A percentile compares a stretch with the other conserved stretches of the same genome.
Evolutionary conservation across 768 basidiomycete species (phyloP).

Genomic region (Leucosporidium creatinivorum): DNA sequence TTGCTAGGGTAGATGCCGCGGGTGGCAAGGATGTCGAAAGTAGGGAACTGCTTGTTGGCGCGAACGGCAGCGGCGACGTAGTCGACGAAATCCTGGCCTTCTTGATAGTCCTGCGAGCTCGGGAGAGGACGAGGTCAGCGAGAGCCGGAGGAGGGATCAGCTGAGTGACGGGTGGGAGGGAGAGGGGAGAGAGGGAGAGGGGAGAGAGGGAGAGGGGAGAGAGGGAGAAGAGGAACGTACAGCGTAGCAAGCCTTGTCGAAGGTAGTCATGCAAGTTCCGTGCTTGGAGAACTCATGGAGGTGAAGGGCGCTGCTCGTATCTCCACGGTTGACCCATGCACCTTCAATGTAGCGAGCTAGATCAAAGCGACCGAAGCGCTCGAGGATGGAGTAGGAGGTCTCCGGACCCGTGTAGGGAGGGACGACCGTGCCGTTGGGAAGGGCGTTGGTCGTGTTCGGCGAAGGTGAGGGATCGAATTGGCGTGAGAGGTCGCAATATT

Average conservation of each 20-base stretch:
- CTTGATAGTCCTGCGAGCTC: constrained; percentile 20
- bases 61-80: constrained; percentile 37
- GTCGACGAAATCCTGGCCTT: constrained; percentile 36
- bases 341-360: background rate
- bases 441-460: background rate
- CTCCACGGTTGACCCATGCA: background rate
- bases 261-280: constrained; percentile 39
- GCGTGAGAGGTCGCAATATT: background rate
- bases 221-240: no score
- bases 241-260: constrained; percentile 37
- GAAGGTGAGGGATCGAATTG: background rate
- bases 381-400: no score
- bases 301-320: background rate
- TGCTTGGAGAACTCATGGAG: background rate
- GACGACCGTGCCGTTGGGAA: no score
- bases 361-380: no score
- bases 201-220: no score
- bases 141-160: no score
- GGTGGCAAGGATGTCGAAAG: constrained; percentile 61
- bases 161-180: no score
- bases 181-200: no score
- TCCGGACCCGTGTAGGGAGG: no score
- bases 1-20: constrained; percentile 66
- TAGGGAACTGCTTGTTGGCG: constrained; percentile 54
- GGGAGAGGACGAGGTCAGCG: no score